A percentile compares a stretch with the other conserved stretches of the same genome.
phyloP scores from a whole-genome alignment of 176 grass and related monocot genomes.

The Eragrostis nindensis region DNA sequence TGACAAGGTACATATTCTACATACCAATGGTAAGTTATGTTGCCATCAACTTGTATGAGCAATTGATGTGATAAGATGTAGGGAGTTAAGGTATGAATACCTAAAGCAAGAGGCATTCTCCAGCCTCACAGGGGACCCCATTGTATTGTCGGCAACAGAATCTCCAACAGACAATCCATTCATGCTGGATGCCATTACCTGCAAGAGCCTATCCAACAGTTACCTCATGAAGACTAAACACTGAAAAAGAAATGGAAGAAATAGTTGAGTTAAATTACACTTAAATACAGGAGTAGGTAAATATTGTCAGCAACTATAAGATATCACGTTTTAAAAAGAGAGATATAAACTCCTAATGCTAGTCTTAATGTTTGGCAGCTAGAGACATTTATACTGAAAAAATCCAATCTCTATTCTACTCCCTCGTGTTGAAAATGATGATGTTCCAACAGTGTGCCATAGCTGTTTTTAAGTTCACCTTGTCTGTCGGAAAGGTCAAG shows the following conservation, averaged over 20 bases:
- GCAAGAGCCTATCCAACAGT: slow-evolving; percentile 5
- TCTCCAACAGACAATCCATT: slow-evolving; percentile 80
- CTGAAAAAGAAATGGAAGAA: background rate
- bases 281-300: background rate
- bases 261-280: background rate
- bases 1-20: background rate
- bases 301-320: background rate
- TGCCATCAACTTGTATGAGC: background rate
- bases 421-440: no score
- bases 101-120: slow-evolving; percentile 60
- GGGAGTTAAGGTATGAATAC: slow-evolving; percentile 35
- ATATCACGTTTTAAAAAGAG: background rate
- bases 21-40: background rate
- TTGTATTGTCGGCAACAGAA: slow-evolving; percentile 55
- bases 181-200: slow-evolving; percentile 84
- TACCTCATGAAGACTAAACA: slow-evolving; percentile 11
- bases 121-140: slow-evolving; percentile 50
- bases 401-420: no score
- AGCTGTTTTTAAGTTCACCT: no score
- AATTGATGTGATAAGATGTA: background rate
- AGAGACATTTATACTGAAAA: background rate
- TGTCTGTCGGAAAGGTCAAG: no score
- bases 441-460: no score
- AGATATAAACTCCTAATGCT: background rate
- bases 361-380: background rate